Conservation (phyloP, 352 stramenopile genomes). For the Peronospora farinosa region DNA sequence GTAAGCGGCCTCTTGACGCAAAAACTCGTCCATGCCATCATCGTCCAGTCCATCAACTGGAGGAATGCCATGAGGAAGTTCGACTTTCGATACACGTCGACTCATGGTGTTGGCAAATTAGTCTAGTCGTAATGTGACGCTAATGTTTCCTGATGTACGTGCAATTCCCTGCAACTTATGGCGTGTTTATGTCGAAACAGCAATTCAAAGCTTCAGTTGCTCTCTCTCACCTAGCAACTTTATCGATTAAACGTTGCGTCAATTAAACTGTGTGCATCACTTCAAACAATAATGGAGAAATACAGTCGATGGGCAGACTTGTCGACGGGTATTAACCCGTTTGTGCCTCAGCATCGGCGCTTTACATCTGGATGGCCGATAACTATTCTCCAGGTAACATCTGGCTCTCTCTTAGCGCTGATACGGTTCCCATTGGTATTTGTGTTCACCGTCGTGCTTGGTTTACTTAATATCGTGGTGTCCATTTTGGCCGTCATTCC, state of each 20-base stretch:
- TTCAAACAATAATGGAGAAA: constrained; percentile 58
- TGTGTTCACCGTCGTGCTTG: constrained; percentile 31
- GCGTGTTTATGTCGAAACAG: constrained; percentile 35
- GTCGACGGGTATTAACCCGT: constrained; percentile 82
- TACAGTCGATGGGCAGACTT: constrained; percentile 82
- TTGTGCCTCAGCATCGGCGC: constrained; percentile 69
- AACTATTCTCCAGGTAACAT: constrained; percentile 38
- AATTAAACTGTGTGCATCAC: neutral
- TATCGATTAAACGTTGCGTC: neutral
- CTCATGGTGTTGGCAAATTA: constrained; percentile 17
- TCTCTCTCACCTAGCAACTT: too few species aligned
- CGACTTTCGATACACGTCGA: constrained; percentile 14
- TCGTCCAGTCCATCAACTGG: constrained; percentile 5
- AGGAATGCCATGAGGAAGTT: constrained; percentile 18
- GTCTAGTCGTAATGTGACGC: constrained; percentile 4
- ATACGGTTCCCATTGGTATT: constrained; percentile 52
- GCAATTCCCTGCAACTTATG: constrained; percentile 10
- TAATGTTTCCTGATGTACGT: neutral
- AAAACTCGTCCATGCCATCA: constrained; percentile 31
- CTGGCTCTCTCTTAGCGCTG: constrained; percentile 41
- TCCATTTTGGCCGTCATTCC: constrained; percentile 56
- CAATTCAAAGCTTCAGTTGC: constrained; percentile 39
- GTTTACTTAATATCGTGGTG: constrained; percentile 44
- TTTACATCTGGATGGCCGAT: constrained; percentile 38
- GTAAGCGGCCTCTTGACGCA: constrained; percentile 46